phyloP scores from a whole-genome alignment of 1,139 yeast species.

The Taphrina wiesneri region DNA sequence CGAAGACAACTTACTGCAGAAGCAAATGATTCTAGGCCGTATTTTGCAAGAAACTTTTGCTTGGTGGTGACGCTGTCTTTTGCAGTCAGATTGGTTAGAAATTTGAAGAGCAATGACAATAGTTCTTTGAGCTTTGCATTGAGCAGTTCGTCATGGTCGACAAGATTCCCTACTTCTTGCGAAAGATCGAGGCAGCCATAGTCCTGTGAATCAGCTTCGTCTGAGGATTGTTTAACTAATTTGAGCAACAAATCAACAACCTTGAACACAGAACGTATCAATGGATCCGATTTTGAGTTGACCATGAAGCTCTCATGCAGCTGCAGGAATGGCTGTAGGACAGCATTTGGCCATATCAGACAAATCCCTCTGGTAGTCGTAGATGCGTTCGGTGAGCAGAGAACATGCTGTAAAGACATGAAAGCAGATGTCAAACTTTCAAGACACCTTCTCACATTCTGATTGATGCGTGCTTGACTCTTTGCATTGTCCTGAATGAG shows the following conservation, averaged over 20 bases:
- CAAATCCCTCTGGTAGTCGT: conserved; percentile 2
- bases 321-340: conserved; percentile 1
- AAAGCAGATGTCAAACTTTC: background rate
- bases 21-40: conserved; percentile 10
- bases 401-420: background rate
- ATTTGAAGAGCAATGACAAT: background rate
- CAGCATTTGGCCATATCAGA: conserved; percentile 9
- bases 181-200: conserved; percentile 3
- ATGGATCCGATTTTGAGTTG: background rate
- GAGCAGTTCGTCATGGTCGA: conserved; percentile 4
- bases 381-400: background rate
- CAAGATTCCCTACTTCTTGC: background rate
- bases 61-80: background rate
- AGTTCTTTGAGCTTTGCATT: background rate
- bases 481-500: background rate
- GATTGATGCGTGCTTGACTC: background rate
- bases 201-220: conserved; percentile 8
- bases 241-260: background rate
- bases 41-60: conserved; percentile 6
- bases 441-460: conserved; percentile 8
- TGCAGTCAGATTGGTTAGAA: conserved; percentile 4
- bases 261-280: background rate
- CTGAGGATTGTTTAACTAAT: background rate
- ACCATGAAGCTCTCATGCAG: conserved; percentile 12
- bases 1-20: background rate